These are phyloP conservation scores for Yarrowia bubula DNA, from an alignment of 805 yeast species.

Conservation along the genomic window DNA sequence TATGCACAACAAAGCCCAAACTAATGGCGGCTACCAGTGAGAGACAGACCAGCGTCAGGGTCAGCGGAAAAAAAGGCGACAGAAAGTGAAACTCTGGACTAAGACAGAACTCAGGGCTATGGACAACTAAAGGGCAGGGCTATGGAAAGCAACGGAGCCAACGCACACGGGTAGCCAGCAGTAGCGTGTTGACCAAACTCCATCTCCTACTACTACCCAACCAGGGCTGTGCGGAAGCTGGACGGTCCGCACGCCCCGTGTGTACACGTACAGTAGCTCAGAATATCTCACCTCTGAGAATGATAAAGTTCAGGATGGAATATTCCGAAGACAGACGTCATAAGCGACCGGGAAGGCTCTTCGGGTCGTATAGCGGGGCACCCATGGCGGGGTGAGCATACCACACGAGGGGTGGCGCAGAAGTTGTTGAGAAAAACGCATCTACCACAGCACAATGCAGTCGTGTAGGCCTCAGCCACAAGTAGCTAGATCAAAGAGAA, in stretches of 20 bases:
- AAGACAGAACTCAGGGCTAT: no score
- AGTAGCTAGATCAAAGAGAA: background rate
- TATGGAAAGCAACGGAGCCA: no score
- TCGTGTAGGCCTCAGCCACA: background rate
- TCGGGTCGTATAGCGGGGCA: no score
- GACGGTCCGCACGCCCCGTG: background rate
- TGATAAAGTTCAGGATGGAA: slow-evolving; percentile 13
- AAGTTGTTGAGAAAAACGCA: no score
- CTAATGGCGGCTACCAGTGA: background rate
- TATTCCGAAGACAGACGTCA: slow-evolving; percentile 21
- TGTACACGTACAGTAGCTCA: background rate
- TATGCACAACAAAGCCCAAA: slow-evolving; percentile 5
- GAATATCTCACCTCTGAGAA: background rate
- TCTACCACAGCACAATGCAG: background rate
- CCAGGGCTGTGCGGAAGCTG: background rate
- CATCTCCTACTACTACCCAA: no score
- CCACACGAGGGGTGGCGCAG: no score
- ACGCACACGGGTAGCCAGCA: no score
- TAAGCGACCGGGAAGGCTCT: background rate
- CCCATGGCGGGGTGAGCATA: no score
- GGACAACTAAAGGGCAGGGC: no score
- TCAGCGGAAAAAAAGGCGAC: background rate
- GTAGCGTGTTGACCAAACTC: no score
- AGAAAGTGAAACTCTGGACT: background rate
- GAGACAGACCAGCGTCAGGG: background rate